Evolutionary conservation across 2,329 filamentous ascomycete genomes (phyloP).

Genomic region (Beauveria sp.): DNA sequence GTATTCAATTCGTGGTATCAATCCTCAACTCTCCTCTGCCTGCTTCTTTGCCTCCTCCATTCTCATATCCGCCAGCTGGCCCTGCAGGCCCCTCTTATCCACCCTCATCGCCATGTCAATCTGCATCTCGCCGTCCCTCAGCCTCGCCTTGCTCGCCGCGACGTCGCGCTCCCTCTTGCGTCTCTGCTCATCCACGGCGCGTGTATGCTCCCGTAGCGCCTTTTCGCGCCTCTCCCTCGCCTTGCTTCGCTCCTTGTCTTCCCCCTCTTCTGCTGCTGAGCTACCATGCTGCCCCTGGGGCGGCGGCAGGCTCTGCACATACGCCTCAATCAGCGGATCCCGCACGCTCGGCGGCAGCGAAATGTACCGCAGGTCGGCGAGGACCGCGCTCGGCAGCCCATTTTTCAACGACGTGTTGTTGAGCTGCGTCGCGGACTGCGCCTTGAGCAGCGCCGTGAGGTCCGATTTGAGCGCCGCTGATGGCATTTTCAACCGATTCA

Average conservation of each 20-base stretch:
- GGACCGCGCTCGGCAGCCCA: constrained; percentile 53
- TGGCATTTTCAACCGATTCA: constrained; percentile 59
- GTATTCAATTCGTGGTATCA: not conserved
- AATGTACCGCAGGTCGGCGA: constrained; percentile 63
- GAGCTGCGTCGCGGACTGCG: constrained; percentile 49
- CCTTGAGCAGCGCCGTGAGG: constrained; percentile 56
- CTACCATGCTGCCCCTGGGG: constrained; percentile 39
- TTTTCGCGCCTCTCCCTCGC: constrained; percentile 51
- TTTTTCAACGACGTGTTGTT: constrained; percentile 51
- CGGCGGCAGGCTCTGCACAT: constrained; percentile 55
- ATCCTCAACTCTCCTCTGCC: constrained; percentile 16
- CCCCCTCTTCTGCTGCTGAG: constrained; percentile 45
- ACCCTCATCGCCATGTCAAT: constrained; percentile 63
- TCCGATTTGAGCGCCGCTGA: constrained; percentile 62
- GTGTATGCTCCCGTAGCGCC: constrained; percentile 59
- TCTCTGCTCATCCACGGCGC: constrained; percentile 56
- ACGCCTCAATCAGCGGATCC: constrained; percentile 58
- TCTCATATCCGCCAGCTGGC: constrained; percentile 41
- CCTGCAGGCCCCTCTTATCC: constrained; percentile 57
- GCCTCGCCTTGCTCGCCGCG: constrained; percentile 49
- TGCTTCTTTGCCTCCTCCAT: constrained; percentile 15
- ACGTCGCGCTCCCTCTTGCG: constrained; percentile 50
- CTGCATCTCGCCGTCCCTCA: constrained; percentile 61
- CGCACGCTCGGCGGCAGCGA: constrained; percentile 54
- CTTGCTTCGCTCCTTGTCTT: constrained; percentile 35